phyloP scores from a whole-genome alignment of 2,329 filamentous ascomycete genomes.

The Emydomyces testavorans region DNA sequence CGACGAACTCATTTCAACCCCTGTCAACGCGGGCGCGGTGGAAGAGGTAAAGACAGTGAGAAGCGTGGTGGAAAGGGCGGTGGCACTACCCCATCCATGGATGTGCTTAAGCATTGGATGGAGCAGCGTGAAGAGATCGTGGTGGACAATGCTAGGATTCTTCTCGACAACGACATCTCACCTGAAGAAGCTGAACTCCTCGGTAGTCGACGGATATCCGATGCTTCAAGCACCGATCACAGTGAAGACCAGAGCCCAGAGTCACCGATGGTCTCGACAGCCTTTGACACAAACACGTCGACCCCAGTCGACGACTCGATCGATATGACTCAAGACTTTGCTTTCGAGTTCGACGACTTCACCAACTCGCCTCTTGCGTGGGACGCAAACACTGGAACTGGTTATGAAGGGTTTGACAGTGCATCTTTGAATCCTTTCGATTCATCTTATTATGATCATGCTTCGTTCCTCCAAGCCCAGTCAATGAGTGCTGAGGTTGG shows the following conservation, averaged over 20 bases:
- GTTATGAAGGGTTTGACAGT: constrained; percentile 23
- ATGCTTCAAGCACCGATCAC: constrained; percentile 18
- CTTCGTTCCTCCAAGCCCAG: constrained; percentile 21
- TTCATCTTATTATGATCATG: constrained; percentile 23
- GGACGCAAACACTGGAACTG: constrained; percentile 10
- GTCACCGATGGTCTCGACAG: background rate
- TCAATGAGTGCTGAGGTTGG: constrained; percentile 26
- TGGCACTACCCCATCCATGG: constrained; percentile 51
- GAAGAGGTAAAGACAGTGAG: constrained; percentile 47
- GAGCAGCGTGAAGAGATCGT: constrained; percentile 44
- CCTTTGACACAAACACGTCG: constrained; percentile 8
- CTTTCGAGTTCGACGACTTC: constrained; percentile 16
- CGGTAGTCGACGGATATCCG: constrained; percentile 9
- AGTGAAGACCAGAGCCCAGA: constrained; percentile 5
- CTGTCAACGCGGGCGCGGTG: constrained; percentile 44
- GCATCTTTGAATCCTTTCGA: constrained; percentile 24
- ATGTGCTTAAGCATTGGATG: constrained; percentile 51
- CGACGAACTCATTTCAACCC: constrained; percentile 78
- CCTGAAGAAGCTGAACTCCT: constrained; percentile 18
- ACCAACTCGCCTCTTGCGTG: constrained; percentile 15
- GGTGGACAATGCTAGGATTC: constrained; percentile 25
- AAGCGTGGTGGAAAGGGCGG: constrained; percentile 51
- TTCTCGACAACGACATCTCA: constrained; percentile 19
- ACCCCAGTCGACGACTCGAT: constrained; percentile 5
- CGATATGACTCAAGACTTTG: constrained; percentile 17